Percentiles rank a stretch among this genome's conserved stretches.
phyloP scores from a whole-genome alignment of 2,329 filamentous ascomycete genomes.

The Calonectria leucothoes region DNA sequence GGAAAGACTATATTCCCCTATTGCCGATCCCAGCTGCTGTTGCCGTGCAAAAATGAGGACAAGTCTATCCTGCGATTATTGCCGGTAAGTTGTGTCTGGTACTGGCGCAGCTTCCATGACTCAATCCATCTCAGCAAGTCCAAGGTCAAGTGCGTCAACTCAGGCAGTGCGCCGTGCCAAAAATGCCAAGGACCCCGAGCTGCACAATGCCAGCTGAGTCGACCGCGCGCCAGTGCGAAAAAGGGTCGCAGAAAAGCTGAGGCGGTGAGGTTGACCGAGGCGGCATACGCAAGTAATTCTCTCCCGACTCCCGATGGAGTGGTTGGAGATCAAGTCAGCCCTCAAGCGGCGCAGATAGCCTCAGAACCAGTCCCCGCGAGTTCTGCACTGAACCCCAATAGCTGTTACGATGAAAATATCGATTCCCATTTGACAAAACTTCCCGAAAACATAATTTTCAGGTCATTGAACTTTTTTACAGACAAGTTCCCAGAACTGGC shows the following conservation, averaged over 20 bases:
- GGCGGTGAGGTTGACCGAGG: not conserved
- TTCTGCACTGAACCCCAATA: not conserved
- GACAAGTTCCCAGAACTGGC: constrained; percentile 11
- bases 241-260: not conserved
- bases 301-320: not conserved
- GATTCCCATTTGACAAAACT: not conserved
- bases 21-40: not conserved
- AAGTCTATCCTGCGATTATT: constrained; percentile 15
- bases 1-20: not conserved
- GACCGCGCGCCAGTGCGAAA: not conserved
- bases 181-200: constrained; percentile 1
- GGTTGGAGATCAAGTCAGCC: not conserved
- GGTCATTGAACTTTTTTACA: not conserved
- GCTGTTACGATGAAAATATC: not conserved
- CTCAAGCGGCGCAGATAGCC: not conserved
- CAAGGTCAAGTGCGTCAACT: constrained; percentile 15
- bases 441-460: not conserved
- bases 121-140: not conserved
- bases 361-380: not conserved
- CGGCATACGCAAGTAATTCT: not conserved
- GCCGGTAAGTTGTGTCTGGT: not conserved
- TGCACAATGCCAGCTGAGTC: not conserved
- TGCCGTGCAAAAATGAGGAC: not conserved
- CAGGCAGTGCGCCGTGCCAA: not conserved
- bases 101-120: no score